Percentiles rank a stretch among this genome's conserved stretches.
Conservation (phyloP, 768 basidiomycete species). For the Filobasidium wieringae region DNA sequence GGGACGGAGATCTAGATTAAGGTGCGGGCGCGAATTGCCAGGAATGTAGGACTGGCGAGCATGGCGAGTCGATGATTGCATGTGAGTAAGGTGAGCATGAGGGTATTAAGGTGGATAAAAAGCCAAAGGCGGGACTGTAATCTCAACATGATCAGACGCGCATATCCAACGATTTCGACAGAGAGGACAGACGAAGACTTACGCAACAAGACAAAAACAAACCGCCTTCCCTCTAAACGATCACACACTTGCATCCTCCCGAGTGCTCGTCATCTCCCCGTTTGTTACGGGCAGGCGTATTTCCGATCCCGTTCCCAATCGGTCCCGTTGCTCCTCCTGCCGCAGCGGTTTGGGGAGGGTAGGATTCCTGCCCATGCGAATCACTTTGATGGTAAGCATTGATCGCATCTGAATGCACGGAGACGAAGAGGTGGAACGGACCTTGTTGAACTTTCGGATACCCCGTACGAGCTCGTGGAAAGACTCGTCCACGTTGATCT, state of each 20-base stretch:
- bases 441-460: slow-evolving; percentile 89
- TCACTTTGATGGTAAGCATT: no score
- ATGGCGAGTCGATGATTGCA: no score
- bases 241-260: slow-evolving; percentile 10
- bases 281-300: slow-evolving; percentile 17
- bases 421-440: slow-evolving; percentile 28
- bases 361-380: slow-evolving; percentile 24
- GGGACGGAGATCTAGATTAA: no score
- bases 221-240: slow-evolving; percentile 1
- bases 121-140: no score
- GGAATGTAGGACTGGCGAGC: no score
- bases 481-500: slow-evolving; percentile 93
- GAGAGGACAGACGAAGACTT: no score
- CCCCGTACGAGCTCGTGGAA: slow-evolving; percentile 87
- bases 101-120: no score
- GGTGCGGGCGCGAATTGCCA: no score
- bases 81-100: no score
- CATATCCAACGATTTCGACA: no score
- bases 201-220: not conserved
- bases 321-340: slow-evolving; percentile 20
- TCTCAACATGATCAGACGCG: no score
- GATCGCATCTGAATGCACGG: not conserved
- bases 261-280: slow-evolving; percentile 6
- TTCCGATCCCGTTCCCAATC: slow-evolving; percentile 13
- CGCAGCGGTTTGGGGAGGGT: slow-evolving; percentile 24